Base-by-base conservation (phyloP, 345 rosid species). In the Eucalyptus curtisii region DNA sequence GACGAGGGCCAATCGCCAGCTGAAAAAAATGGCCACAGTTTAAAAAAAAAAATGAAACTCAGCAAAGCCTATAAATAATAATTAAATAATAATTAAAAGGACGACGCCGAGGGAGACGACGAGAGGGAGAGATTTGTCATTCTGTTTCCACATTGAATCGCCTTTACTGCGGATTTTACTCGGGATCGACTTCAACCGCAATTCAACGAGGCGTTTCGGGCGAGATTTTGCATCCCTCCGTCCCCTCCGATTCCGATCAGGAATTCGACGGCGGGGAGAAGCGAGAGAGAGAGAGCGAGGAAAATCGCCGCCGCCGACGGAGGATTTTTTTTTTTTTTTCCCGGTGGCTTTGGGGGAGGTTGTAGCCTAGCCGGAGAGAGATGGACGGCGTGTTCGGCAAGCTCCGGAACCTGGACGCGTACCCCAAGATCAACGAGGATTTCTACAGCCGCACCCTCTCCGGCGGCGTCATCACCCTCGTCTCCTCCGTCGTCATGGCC, bases 401-500 rank as follows among this genome's bases (percentile, higher is more conserved):
- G 95, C 88, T 96, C 49, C 91, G 98, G 94, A 96, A 92, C 92
- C 92, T 98, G 91, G 99, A 98, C 88, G 99, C 98, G 5, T 98
- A 98, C 90, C 99, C 99, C 2, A 98, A 98, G 90, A 93, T 98
- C 93, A 98, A 98, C 27, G 99, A 98, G 91, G 99, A 98, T 92
- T 98, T 98, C 91, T 96, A 96, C 89, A 95, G 98, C 93, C 98
- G 98, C 27, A 98, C 99, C 2, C 94, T 96, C 86, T 95, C 98
- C 94, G 99, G 99, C 84, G 99, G 99, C 87, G 93, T 96, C 85
- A 96, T 98, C 90, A 96, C 99, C 80, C 92, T 98, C 89, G 89
- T 92, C 86, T 98, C 99, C 90, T 96, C 99, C 92, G 88, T 96
- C 86, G 92, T 98, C 91, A 98, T 98, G 99, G 88, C 95, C 88